phyloP scores from a whole-genome alignment of 2,329 filamentous ascomycete species.

The Hymenoscyphus fraxineus region DNA sequence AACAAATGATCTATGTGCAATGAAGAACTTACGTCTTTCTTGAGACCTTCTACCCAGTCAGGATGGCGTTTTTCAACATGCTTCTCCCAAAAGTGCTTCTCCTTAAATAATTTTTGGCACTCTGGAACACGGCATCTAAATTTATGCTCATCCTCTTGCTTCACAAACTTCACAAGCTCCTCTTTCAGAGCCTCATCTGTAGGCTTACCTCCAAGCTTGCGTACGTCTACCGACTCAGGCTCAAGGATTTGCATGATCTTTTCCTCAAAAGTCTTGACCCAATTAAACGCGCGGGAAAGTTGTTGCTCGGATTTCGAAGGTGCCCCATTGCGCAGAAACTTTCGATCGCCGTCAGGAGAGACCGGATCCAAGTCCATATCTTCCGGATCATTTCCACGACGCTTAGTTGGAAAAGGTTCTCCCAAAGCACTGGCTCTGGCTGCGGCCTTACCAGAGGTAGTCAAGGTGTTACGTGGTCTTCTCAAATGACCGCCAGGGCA shows the following conservation, averaged over 20 bases:
- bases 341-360: slow-evolving; percentile 67
- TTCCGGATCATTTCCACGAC: slow-evolving; percentile 48
- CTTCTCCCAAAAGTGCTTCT: slow-evolving; percentile 95
- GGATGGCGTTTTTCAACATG: slow-evolving; percentile 93
- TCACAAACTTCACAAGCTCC: slow-evolving; percentile 81
- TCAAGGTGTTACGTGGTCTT: slow-evolving; percentile 81
- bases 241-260: slow-evolving; percentile 92
- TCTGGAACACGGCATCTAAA: slow-evolving; percentile 96
- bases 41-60: slow-evolving; percentile 79
- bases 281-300: slow-evolving; percentile 91
- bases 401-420: slow-evolving; percentile 79
- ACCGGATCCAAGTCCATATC: slow-evolving; percentile 55
- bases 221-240: slow-evolving; percentile 79
- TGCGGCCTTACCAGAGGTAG: slow-evolving; percentile 75
- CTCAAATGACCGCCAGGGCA: slow-evolving; percentile 97
- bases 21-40: slow-evolving; percentile 69
- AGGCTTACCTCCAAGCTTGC: slow-evolving; percentile 85
- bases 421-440: slow-evolving; percentile 80
- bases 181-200: slow-evolving; percentile 83
- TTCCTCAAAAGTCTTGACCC: slow-evolving; percentile 98
- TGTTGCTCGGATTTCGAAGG: slow-evolving; percentile 82
- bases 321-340: slow-evolving; percentile 56
- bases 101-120: slow-evolving; percentile 95
- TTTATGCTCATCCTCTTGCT: slow-evolving; percentile 96
- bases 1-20: not conserved